These are phyloP conservation scores for Gentiana straminea DNA, from an alignment of 257 asterid species.

Conservation along the genomic window DNA sequence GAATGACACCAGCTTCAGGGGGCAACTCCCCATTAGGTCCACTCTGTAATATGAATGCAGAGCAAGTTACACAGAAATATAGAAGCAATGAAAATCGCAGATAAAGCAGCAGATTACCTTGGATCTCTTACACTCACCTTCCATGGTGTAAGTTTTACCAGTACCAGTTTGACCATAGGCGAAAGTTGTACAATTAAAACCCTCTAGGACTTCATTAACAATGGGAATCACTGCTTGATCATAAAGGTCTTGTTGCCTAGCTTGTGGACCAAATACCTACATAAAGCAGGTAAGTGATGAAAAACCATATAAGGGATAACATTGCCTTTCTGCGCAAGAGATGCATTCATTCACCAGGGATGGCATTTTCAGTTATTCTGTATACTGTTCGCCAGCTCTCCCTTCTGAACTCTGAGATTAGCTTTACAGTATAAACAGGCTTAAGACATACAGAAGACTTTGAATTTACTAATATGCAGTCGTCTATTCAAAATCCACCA, in stretches of 20 bases:
- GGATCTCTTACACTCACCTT: constrained; percentile 76
- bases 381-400: too few species aligned
- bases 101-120: constrained; percentile 34
- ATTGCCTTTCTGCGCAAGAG: too few species aligned
- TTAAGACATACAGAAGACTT: too few species aligned
- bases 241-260: constrained; percentile 69
- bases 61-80: not conserved
- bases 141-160: constrained; percentile 86
- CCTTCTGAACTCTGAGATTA: too few species aligned
- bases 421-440: too few species aligned
- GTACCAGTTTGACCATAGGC: constrained; percentile 94
- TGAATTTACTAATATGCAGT: too few species aligned
- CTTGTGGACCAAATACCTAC: constrained; percentile 80
- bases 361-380: too few species aligned
- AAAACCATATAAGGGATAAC: too few species aligned
- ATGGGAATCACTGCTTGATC: constrained; percentile 79
- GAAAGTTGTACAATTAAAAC: constrained; percentile 80
- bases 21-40: constrained; percentile 78
- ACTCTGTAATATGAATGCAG: constrained; percentile 23
- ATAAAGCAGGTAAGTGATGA: not conserved
- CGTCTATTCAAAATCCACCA: too few species aligned
- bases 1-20: constrained; percentile 75
- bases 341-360: too few species aligned
- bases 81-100: not conserved
- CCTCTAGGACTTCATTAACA: constrained; percentile 77